Evolutionary conservation across 192 early-diverging fungal species (phyloP), one percentile per base, ranked within the genome.

Genomic region (Podila epigama): DNA sequence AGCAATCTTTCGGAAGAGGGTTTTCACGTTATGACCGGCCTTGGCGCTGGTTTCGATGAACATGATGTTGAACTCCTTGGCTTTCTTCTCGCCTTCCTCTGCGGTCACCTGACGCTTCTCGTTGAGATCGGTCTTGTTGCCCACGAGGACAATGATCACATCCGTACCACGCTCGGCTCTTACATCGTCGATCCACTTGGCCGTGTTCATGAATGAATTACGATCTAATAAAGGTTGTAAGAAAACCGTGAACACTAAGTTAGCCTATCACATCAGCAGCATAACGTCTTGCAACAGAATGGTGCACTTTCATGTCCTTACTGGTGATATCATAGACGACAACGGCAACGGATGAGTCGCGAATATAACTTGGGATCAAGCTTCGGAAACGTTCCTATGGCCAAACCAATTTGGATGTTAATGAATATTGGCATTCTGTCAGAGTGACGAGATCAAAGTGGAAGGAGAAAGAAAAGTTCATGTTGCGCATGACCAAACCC

Each of bases 21-120:
- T 91, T 85, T 99, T 99, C 34, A 99, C 96, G 80, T 99, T 99
- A 81, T 98, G 96, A 22, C 96, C 98, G 10, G 94, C 95, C 81
- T 99, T 99, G 44, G 98, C 98, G 63, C 91, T 93, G n/a, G 98
- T 99, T 79, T 99, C 98, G 71, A 99, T 98, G 82, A 97, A 99
- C 92, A 99, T 92, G 41, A 96, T 95, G 60, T 94, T 95, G 81
- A 93, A 90, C 66, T 98, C 97, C 72, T 95, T 94, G 12, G 97
- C 95, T 69, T 95, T 95, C 88, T 95, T 94, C 80, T 99, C 98
- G 31, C 97, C 98, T 67, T 99, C 97, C 71, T 98, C 96, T 31
- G 94, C 92, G 13, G 94, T 92, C 8, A 99, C 97, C 85, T 94
- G 89, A 79, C 93, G 86, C 72, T 95, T 97, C 42, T 98, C 98